Base-by-base conservation (phyloP, 2,329 filamentous ascomycete species). In the Didymosphaeria variabile region DNA sequence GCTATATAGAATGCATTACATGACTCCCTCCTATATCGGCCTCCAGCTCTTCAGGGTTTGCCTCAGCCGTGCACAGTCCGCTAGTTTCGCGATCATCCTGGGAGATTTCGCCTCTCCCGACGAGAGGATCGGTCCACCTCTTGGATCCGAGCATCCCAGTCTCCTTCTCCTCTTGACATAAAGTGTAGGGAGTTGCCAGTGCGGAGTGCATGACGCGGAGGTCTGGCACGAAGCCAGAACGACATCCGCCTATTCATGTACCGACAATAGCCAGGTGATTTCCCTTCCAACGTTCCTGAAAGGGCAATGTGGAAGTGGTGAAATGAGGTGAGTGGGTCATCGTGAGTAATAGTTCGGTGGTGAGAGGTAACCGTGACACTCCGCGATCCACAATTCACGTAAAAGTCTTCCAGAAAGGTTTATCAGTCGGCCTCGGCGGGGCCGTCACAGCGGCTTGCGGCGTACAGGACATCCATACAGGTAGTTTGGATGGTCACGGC, bases 361-460 rank as follows among this genome's bases (percentile, higher is more conserved):
- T 62, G 59, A 58, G 61, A 69, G 61, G 67, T 60, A 60, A 64
- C 62, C 57, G 64, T 64, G 51, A 67, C 64, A 58, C 61, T 34
- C 29, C 38, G 21, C 46, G 71, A 63, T 70, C 72, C 72, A 74
- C 71, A 72, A 69, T 66, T 73, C 58, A 72, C 66, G 68, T 70
- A 72, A 73, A 72, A 72, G 23, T 68, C 66, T 72, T 72, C 66
- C 45, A 64, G 64, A 70, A 72, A 69, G 68, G 55, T 66, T 68
- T 62, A 61, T 65, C 49, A 56, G 40, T 65, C 68, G 61, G 64
- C 56, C 54, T 66, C 59, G 55, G 46, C 53, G 17, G 40, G n/a
- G 26, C 31, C 32, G 45, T 23, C 6, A 34, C 42, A 31, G 53
- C 19, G 31, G 45, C 8, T 7, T 40, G 12, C 19, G n/a, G 29